Evolutionary conservation across 2,329 filamentous ascomycete species (phyloP), one percentile per base, ranked within the genome.

Genomic region (Colletotrichum tropicicola): DNA sequence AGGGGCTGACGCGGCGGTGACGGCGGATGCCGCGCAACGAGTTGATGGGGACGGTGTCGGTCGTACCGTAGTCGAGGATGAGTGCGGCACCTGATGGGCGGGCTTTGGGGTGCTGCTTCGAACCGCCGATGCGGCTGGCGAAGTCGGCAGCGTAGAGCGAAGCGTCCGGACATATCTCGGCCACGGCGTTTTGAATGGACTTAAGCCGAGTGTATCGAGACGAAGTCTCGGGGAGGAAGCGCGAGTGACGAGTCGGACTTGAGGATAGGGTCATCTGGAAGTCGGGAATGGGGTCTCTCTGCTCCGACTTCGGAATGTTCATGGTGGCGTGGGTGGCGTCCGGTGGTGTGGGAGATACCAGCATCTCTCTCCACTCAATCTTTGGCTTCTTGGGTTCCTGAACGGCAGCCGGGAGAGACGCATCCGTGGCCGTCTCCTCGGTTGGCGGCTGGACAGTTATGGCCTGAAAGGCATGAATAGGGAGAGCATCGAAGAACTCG

Each of bases 401-500:
- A 9, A 79, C 81, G 71, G 78, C 80, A n/a, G 51, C 23, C 13
- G 80, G 76, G 68, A 81, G 80, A 45, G 85, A 76, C 6, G 44
- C 25, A 21, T 21, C 9, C 10, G 19, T 25, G 19, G 59, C 12
- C 17, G 25, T 8, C 12, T 49, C 59, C 10, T 54, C 62, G 43
- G 59, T 66, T 32, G 59, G 67, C 25, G 32, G 52, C 55, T 65
- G 30, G 59, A 82, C 76, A 6, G 78, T 75, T 53, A 95, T 85
- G 13, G 92, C 91, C 77, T 98, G 91, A 76, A 99, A 99, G 66
- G 93, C 90, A 77, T 99, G 94, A 70, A 99, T 98, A 32, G 96
- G 96, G 1, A 99, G 89, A 3, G 96, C 96, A 71, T 99, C 96
- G 80, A 99, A 99, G 83, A 99, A 98, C 76, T 99, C 96, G 76